Base-by-base conservation (phyloP, 2,329 filamentous ascomycete species). In the Penicillium sp. region DNA sequence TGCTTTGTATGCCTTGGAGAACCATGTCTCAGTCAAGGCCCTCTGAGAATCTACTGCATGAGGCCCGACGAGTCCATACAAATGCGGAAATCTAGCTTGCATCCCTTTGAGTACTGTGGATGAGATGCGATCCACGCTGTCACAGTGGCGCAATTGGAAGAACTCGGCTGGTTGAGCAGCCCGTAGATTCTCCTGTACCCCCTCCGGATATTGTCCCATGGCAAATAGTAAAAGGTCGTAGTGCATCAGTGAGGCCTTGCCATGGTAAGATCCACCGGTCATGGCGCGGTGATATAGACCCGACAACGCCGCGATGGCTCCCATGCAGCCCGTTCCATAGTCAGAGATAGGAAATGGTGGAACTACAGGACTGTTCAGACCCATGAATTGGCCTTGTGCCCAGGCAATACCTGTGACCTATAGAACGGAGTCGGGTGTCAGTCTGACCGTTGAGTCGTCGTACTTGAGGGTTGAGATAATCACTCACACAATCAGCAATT, bases 241-340 rank as follows among this genome's bases (percentile, higher is more conserved):
- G 57, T 87, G 83, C 58, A 82, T 74, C 13, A 87, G 71, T 1
- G 81, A 84, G 0, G 77, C 80, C 45, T 77, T 80, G 41, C 83
- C 83, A 49, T 82, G 73, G 73, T 83, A 86, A 1, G 81, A 85
- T 1, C 84, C 84, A 13, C 84, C 84, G 9, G 69, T 65, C 7
- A 76, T 81, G 0, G 83, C 79, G 29, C 85, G 76, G 56, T 78
- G 76, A 57, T 81, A 82, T 7, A 88, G 72, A 1, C 83, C 84
- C 0, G 76, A 75, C 33, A 88, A 64, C 0, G 83, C 83, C 3
- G 83, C 81, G 55, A 85, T 82, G 39, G 82, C 81, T 3, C 84
- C 85, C 70, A 86, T 83, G 60, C 82, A 86, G 28, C 84, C 85
- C 0, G 84, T 87, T 35, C 84, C 84, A 57, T 88, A 88, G 67